Conservation (phyloP, 2,329 filamentous ascomycete species). For the Pestalotiopsis fici region DNA sequence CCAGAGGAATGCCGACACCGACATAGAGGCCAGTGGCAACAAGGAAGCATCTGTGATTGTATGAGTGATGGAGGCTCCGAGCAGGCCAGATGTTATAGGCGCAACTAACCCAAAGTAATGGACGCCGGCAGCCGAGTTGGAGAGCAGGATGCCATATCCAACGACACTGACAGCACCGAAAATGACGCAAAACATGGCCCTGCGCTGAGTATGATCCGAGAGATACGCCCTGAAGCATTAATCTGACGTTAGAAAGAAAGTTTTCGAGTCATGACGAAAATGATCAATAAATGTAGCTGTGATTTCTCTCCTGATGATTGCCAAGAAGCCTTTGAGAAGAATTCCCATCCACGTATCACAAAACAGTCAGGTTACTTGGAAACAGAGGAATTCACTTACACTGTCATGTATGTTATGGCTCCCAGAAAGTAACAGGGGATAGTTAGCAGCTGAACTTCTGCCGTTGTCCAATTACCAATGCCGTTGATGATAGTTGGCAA, state of each 20-base stretch:
- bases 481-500: constrained; percentile 76
- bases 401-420: constrained; percentile 66
- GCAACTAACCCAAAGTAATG: constrained; percentile 63
- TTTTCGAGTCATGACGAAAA: not conserved
- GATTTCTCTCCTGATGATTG: too few relatives aligned
- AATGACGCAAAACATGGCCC: constrained; percentile 64
- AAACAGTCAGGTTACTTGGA: too few relatives aligned
- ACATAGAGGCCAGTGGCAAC: constrained; percentile 73
- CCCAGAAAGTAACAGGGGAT: constrained; percentile 78
- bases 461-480: constrained; percentile 62
- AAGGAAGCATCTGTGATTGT: constrained; percentile 60
- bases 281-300: too few relatives aligned
- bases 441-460: constrained; percentile 73
- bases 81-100: not conserved
- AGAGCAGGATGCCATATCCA: constrained; percentile 70
- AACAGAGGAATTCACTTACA: constrained; percentile 20
- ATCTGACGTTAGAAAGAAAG: not conserved
- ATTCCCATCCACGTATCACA: too few relatives aligned
- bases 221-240: constrained; percentile 49
- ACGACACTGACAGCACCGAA: constrained; percentile 65
- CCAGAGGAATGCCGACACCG: constrained; percentile 55
- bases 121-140: constrained; percentile 58
- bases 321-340: too few relatives aligned
- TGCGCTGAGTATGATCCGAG: constrained; percentile 67
- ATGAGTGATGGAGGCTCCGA: not conserved